Evolutionary conservation across 495 filamentous ascomycete genomes (phyloP).

Genomic region (Penicillium flavigenum): DNA sequence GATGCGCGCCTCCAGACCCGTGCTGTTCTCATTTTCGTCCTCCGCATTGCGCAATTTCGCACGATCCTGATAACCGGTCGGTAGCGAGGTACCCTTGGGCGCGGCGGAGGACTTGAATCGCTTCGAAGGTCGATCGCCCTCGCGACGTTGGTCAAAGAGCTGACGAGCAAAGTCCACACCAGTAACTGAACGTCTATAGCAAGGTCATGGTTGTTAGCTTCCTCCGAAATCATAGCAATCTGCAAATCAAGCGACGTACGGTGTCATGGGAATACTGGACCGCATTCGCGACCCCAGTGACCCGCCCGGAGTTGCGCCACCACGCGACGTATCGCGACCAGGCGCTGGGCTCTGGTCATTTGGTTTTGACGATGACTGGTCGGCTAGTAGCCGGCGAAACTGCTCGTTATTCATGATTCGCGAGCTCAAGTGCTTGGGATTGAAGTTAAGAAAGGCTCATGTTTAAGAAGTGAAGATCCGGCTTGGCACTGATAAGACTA

Average conservation of each 20-base stretch:
- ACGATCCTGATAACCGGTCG: slow-evolving; percentile 84
- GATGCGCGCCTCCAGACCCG: slow-evolving; percentile 61
- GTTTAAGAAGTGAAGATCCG: slow-evolving; percentile 4
- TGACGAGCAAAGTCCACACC: slow-evolving; percentile 79
- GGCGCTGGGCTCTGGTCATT: slow-evolving; percentile 14
- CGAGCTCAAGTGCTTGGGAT: neutral
- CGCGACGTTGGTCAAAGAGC: slow-evolving; percentile 71
- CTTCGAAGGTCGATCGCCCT: slow-evolving; percentile 50
- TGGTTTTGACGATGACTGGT: slow-evolving; percentile 35
- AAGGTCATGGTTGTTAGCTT: slow-evolving; percentile 21
- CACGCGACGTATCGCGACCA: slow-evolving; percentile 20
- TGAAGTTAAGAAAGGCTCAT: slow-evolving; percentile 9
- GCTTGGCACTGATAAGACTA: slow-evolving; percentile 13
- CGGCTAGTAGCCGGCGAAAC: slow-evolving; percentile 82
- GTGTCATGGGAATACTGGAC: slow-evolving; percentile 83
- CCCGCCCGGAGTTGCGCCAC: slow-evolving; percentile 29
- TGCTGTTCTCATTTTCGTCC: slow-evolving; percentile 37
- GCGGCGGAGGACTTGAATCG: slow-evolving; percentile 76
- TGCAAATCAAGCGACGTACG: slow-evolving; percentile 48
- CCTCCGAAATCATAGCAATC: neutral
- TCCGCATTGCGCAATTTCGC: slow-evolving; percentile 47
- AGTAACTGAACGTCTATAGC: slow-evolving; percentile 63
- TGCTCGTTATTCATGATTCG: slow-evolving; percentile 88
- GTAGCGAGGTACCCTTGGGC: slow-evolving; percentile 80
- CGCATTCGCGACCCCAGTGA: slow-evolving; percentile 58